Base-by-base conservation (phyloP, 2,329 filamentous ascomycete species). In the Alternaria sp. region DNA sequence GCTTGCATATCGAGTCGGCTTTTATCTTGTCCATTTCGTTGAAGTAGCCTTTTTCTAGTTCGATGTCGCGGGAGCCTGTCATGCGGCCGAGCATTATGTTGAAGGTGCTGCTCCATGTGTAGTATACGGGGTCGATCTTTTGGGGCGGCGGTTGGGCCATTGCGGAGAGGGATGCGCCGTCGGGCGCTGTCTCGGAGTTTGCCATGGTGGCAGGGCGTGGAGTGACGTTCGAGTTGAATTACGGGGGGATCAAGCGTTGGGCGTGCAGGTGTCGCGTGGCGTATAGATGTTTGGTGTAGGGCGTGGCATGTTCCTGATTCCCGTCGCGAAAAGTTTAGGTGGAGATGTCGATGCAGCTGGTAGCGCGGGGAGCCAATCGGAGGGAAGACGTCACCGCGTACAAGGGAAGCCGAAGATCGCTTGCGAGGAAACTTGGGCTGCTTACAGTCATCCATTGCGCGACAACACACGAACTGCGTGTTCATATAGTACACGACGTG, bases 101-200 rank as follows among this genome's bases (percentile, higher is more conserved):
- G 86, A 96, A 97, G 84, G 93, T 91, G 83, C 92, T 97, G 78
- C 91, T 87, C 91, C 93, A 97, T 63, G 78, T 85, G 76, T 84
- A 85, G 77, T 81, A 84, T 60, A 79, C 63, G 2, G 74, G 73
- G 61, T 79, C 77, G 43, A 78, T 68, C 25, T 77, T 73, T 17
- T 68, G 61, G 12, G 71, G 61, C 23, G 62, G 68, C 10, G 69
- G 68, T 40, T 66, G 57, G 9, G 66, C 55, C 50, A 71, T 68
- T 21, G 70, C 69, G 40, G 69, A 64, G 50, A 72, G 56, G 21
- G 73, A 71, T 45, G 70, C 71, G 64, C 75, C 74, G 19, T 76
- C 72, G 57, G 77, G 64, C 51, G 74, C 57, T 30, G 68, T 62
- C 43, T 76, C 73, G 52, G 71, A 47, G n/a, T 66, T 71, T 9